These are phyloP conservation scores for Rhazya stricta DNA, from an alignment of 257 asterid genomes.

Conservation along the genomic window DNA sequence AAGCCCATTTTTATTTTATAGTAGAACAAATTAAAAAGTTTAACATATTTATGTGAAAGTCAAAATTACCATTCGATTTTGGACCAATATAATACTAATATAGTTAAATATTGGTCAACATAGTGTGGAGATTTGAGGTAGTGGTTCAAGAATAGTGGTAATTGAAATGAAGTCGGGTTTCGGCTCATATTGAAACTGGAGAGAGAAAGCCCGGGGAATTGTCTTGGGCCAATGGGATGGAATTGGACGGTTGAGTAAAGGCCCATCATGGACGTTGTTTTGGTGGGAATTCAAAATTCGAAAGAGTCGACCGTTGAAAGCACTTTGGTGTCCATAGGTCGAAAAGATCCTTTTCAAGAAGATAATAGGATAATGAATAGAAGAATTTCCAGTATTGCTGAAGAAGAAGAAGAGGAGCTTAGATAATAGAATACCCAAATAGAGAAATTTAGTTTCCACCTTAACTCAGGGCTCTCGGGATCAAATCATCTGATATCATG, in stretches of 20 bases:
- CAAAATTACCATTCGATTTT: too few species aligned
- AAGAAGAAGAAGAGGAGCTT: not conserved
- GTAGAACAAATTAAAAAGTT: too few species aligned
- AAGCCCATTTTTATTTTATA: too few species aligned
- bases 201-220: not conserved
- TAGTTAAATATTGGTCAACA: too few species aligned
- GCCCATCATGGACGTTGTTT: not conserved
- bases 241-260: not conserved
- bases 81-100: too few species aligned
- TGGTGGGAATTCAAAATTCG: conserved; percentile 26
- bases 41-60: too few species aligned
- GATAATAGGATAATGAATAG: not conserved
- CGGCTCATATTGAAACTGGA: not conserved
- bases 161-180: not conserved
- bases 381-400: not conserved
- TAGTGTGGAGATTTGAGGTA: too few species aligned
- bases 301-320: conserved; percentile 26
- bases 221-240: not conserved
- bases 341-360: not conserved
- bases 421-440: too few species aligned
- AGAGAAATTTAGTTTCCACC: not conserved
- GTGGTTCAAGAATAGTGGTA: too few species aligned
- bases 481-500: not conserved
- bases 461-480: not conserved
- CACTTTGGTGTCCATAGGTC: not conserved